phyloP scores from a whole-genome alignment of 2,329 filamentous ascomycete genomes.

The Trichoderma sp. region DNA sequence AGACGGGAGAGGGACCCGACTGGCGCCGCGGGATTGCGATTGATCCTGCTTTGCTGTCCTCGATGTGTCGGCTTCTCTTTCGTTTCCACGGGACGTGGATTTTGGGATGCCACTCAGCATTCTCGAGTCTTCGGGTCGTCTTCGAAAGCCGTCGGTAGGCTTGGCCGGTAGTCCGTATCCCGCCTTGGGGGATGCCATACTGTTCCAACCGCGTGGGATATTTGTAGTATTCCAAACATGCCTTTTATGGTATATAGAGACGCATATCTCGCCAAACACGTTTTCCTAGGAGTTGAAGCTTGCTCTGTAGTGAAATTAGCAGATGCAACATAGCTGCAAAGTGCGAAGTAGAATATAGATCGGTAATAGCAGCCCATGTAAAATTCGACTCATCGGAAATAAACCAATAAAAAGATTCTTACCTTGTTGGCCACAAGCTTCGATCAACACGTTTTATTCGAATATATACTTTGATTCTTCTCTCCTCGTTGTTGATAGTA shows the following conservation, averaged over 20 bases:
- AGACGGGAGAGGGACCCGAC: slow-evolving; percentile 34
- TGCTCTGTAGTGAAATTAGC: slow-evolving; percentile 17
- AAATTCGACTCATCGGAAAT: slow-evolving; percentile 1
- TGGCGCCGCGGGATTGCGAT: slow-evolving; percentile 31
- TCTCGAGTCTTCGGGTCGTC: slow-evolving; percentile 35
- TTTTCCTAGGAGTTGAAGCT: background rate
- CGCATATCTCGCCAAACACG: slow-evolving; percentile 24
- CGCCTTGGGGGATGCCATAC: slow-evolving; percentile 50
- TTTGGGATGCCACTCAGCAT: slow-evolving; percentile 34
- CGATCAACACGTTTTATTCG: background rate
- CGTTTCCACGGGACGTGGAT: slow-evolving; percentile 33
- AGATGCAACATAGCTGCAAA: slow-evolving; percentile 5
- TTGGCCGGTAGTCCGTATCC: slow-evolving; percentile 48
- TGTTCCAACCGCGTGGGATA: slow-evolving; percentile 39
- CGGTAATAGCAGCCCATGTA: background rate
- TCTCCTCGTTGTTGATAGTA: background rate
- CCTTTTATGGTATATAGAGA: slow-evolving; percentile 26
- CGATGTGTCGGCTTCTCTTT: slow-evolving; percentile 33
- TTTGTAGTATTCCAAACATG: slow-evolving; percentile 32
- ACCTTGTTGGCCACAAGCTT: background rate
- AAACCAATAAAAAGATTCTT: background rate
- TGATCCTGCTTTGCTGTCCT: slow-evolving; percentile 31
- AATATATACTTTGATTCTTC: background rate
- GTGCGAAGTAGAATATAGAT: background rate
- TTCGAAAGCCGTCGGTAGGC: slow-evolving; percentile 44